Conservation (phyloP, 83 land plant genomes). For the Diphasiastrum complanatum region DNA sequence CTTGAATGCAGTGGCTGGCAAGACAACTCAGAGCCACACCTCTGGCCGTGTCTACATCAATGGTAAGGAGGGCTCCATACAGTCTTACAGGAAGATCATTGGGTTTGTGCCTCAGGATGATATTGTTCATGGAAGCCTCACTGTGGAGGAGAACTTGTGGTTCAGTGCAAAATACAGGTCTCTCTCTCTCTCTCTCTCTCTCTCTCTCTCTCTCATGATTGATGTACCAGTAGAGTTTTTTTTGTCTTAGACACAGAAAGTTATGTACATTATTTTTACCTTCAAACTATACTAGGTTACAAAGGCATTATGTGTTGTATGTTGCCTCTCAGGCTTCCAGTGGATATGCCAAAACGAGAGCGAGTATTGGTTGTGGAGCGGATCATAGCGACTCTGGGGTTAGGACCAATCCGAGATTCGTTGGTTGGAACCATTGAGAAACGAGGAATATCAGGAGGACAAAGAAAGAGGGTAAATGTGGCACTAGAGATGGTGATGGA, state of each 20-base stretch:
- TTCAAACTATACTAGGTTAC: neutral
- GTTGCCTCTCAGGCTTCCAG: slow-evolving; percentile 55
- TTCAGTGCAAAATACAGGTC: slow-evolving; percentile 93
- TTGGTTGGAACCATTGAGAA: slow-evolving; percentile 89
- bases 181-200: neutral
- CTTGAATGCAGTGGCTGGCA: slow-evolving; percentile 89
- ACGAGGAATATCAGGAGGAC: slow-evolving; percentile 98
- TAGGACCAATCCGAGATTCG: slow-evolving; percentile 66
- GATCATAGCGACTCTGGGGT: slow-evolving; percentile 79
- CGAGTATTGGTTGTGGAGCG: slow-evolving; percentile 86
- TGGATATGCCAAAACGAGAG: slow-evolving; percentile 51
- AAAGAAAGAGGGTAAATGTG: slow-evolving; percentile 94
- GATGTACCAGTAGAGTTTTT: neutral
- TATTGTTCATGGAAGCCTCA: slow-evolving; percentile 91
- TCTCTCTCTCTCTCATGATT: neutral
- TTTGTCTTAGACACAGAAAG: neutral
- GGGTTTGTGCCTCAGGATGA: slow-evolving; percentile 99
- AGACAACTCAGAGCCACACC: slow-evolving; percentile 52
- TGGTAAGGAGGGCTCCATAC: slow-evolving; percentile 66
- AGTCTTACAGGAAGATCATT: slow-evolving; percentile 76
- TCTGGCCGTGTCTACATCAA: slow-evolving; percentile 73
- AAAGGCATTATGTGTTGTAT: neutral
- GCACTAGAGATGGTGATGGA: slow-evolving; percentile 97
- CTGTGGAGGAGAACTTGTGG: slow-evolving; percentile 93
- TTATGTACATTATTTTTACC: neutral